These are phyloP conservation scores for Candida khao-thaluensis DNA, from an alignment of 805 yeast species.

Conservation along the genomic window DNA sequence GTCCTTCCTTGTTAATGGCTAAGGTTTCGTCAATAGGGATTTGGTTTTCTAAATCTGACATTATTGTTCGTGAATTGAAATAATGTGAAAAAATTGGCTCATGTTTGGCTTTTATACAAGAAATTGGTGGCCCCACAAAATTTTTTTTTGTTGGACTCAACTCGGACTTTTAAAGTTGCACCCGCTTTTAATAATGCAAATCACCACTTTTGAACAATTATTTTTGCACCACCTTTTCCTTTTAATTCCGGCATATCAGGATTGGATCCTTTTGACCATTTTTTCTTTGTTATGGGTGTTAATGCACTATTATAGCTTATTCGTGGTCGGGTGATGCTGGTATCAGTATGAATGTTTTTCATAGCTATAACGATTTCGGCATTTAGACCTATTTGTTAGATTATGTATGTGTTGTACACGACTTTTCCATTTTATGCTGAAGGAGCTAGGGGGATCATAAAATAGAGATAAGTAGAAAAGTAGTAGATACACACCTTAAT, in stretches of 20 bases:
- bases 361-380: slow-evolving; percentile 2
- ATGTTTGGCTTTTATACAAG: background rate
- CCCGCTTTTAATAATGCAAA: slow-evolving; percentile 3
- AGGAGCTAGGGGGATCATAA: too few relatives aligned
- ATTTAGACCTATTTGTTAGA: slow-evolving; percentile 1
- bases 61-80: background rate
- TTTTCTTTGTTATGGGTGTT: too few relatives aligned
- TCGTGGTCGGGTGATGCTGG: too few relatives aligned
- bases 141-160: slow-evolving; percentile 4
- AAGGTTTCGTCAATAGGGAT: slow-evolving; percentile 30
- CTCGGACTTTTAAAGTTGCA: slow-evolving; percentile 2
- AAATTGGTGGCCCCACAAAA: slow-evolving; percentile 5
- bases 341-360: background rate
- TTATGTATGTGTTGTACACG: background rate
- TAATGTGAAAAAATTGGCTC: background rate
- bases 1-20: slow-evolving; percentile 15
- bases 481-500: too few relatives aligned
- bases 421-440: too few relatives aligned
- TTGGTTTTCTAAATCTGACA: slow-evolving; percentile 39
- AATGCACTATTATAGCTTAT: too few relatives aligned
- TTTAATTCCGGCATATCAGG: slow-evolving; percentile 1
- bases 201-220: background rate
- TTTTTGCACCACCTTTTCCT: slow-evolving; percentile 4
- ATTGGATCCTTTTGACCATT: slow-evolving; percentile 4
- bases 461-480: too few relatives aligned